These are phyloP conservation scores for Quercus ilex DNA, from an alignment of 306 rosid species.

Conservation along the genomic window DNA sequence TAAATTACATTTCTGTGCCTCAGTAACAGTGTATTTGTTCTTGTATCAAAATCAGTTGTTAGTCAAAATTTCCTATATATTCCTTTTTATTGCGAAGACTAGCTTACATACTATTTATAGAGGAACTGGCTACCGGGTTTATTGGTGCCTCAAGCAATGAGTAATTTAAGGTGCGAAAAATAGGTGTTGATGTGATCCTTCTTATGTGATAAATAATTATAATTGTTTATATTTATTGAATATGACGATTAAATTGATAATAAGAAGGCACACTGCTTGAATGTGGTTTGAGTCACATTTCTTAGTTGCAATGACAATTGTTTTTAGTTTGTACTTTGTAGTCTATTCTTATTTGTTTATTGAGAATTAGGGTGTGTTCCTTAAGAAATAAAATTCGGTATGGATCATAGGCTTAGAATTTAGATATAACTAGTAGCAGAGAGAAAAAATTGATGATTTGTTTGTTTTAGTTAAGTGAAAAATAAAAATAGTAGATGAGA, in stretches of 20 bases:
- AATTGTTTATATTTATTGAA: background rate
- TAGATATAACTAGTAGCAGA: too few species aligned
- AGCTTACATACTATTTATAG: background rate
- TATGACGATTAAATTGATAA: background rate
- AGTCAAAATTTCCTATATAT: background rate
- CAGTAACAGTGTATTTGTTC: background rate
- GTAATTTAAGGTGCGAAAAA: background rate
- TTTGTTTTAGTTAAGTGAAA: too few species aligned
- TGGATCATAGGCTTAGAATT: too few species aligned
- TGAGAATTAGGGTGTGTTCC: too few species aligned
- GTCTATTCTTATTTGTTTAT: too few species aligned
- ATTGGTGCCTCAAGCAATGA: background rate
- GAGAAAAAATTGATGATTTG: too few species aligned
- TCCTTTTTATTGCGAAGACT: background rate
- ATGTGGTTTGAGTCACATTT: too few species aligned
- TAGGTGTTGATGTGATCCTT: background rate
- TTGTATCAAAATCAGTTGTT: background rate
- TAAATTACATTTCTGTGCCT: slow-evolving; percentile 22
- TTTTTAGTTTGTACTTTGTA: too few species aligned
- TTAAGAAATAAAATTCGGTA: too few species aligned
- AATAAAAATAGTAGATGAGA: too few species aligned
- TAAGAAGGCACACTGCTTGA: background rate
- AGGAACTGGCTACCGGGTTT: background rate
- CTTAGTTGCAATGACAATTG: too few species aligned
- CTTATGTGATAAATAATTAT: background rate